phyloP scores from a whole-genome alignment of 2,329 filamentous ascomycete species.

The Coniella lustricola region DNA sequence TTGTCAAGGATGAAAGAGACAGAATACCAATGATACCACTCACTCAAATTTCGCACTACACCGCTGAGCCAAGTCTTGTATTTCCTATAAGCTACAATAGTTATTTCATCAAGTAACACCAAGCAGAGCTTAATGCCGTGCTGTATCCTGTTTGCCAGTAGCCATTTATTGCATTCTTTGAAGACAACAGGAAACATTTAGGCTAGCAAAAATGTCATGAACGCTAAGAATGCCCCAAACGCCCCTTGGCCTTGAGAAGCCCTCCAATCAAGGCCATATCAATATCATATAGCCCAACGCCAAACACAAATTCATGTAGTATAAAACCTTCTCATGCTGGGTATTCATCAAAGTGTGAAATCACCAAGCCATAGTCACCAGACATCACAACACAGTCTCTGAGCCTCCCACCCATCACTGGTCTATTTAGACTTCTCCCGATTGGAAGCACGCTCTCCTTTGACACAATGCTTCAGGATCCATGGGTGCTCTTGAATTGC shows the following conservation, averaged over 20 bases:
- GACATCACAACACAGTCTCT: neutral
- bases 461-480: conserved; percentile 91
- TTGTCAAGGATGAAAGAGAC: neutral
- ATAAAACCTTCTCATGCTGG: conserved; percentile 4
- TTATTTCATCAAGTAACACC: neutral
- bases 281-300: conserved; percentile 8
- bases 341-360: too few species aligned
- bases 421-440: conserved; percentile 37
- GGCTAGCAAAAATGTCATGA: neutral
- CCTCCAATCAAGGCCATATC: conserved; percentile 1
- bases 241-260: neutral
- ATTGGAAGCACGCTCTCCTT: conserved; percentile 47
- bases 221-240: conserved; percentile 10
- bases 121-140: neutral
- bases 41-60: conserved; percentile 2
- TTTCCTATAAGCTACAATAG: conserved; percentile 4
- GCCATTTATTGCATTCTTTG: neutral
- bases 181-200: neutral
- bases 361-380: neutral
- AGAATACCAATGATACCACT: conserved; percentile 15
- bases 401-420: neutral
- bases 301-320: conserved; percentile 5
- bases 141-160: conserved; percentile 5
- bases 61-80: conserved; percentile 11
- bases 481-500: conserved; percentile 87